Evolutionary conservation across 1,284 basidiomycete genomes (phyloP).

Genomic region (Trichosporon coremiiforme): DNA sequence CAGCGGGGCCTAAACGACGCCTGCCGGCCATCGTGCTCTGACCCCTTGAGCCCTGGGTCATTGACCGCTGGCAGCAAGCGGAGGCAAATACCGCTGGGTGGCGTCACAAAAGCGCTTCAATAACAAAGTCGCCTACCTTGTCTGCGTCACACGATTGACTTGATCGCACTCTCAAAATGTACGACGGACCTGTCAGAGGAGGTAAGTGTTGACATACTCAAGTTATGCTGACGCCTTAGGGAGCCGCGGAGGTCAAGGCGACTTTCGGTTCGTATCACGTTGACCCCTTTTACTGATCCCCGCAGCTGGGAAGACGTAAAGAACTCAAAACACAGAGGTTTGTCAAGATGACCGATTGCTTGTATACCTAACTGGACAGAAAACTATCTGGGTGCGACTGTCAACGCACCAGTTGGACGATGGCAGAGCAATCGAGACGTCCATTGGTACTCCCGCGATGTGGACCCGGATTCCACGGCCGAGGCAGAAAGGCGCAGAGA

Average conservation of each 20-base stretch:
- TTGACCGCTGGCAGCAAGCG: not conserved
- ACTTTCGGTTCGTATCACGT: conserved; percentile 60
- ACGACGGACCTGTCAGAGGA: conserved; percentile 52
- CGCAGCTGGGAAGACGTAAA: conserved; percentile 83
- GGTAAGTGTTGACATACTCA: conserved; percentile 33
- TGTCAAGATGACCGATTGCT: conserved; percentile 28
- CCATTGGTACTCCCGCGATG: conserved; percentile 84
- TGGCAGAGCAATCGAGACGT: conserved; percentile 96
- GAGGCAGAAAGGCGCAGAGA: conserved; percentile 47
- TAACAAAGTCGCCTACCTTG: not conserved
- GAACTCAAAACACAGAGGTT: conserved; percentile 87
- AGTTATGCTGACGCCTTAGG: conserved; percentile 56
- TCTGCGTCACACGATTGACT: not conserved
- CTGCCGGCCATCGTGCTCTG: conserved; percentile 8
- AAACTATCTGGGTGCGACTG: conserved; percentile 87
- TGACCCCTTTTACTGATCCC: conserved; percentile 15
- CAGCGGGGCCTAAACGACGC: conserved; percentile 15
- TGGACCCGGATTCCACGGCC: conserved; percentile 58
- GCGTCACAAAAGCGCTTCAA: not conserved
- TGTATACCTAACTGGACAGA: conserved; percentile 46
- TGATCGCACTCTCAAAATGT: conserved; percentile 34
- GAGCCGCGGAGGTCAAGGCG: conserved; percentile 81
- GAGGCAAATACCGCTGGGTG: not conserved
- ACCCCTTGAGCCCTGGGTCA: not conserved
- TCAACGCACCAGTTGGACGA: conserved; percentile 86